Base-by-base conservation (phyloP, 2,329 filamentous ascomycete genomes). In the Thermoascus crustaceus region DNA sequence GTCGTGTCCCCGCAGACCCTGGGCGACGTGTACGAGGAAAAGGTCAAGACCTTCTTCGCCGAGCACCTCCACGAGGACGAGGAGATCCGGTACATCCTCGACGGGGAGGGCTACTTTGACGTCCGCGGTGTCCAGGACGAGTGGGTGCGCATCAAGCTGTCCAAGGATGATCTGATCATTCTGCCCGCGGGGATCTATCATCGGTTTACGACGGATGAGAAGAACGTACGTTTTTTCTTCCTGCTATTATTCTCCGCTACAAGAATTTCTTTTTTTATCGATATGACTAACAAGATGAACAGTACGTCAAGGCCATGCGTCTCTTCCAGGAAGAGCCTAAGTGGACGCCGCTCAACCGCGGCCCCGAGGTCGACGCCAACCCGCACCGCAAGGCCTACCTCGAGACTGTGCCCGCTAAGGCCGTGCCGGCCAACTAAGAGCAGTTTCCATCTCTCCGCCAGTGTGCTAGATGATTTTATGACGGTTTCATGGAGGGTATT, bases 31-130 rank as follows among this genome's bases (percentile, higher is more conserved):
- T 98, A 96, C 67, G 89, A 98, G 64, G 76, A 83, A 44, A 96
- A 96, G 64, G 86, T 98, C 44, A 88, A 86, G 68, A 77, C 66
- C 47, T 98, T 98, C 69, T 98, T 96, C 68, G 61, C 83, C 51
- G 91, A 98, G 71, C 91, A 98, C 61, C 63, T 98, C 52, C 91
- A 98, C 58, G 91, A 98, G 68, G 91, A 98, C 50, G 91, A 98
- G 67, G 91, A 98, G 72, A 98, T 98, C 47, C 73, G 91, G 31
- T 98, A 95, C 55, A 88, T 98, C 47, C 72, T 86, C 20, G 88
- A 82, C 42, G 91, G 91, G 0, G 75, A 76, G 37, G 91, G 91
- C 0, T 98, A 83, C 61, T 98, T 98, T 57, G 91, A 98, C 63
- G 88, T 98, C 3, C 72, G 91, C 32, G 81, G 78, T 53, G 71